Base-by-base conservation (phyloP, 1,139 yeast genomes). In the Taiozyma onychis region DNA sequence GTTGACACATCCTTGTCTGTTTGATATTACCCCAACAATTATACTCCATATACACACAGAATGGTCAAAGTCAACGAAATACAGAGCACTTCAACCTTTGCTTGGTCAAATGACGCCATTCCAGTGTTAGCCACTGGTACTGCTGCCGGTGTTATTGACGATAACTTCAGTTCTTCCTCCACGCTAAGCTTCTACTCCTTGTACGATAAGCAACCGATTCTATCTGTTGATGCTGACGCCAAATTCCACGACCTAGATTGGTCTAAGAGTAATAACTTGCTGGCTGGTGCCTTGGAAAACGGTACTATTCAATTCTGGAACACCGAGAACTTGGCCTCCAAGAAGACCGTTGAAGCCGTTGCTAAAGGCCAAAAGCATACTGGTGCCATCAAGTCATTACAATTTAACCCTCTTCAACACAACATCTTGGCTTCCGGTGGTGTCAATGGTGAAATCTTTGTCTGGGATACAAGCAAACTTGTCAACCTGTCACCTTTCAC, bases 111-210 rank as follows among this genome's bases (percentile, higher is more conserved):
- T 62, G 88, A 84, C 60, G 71, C 78, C 48, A 73, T 84, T 53
- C 96, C 97, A 27, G 69, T 81, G 52, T 69, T 91, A 60, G 97
- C 89, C 28, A 81, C 97, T 1, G 99, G 97, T 43, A 86, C 97
- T 0, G 88, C 88, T 22, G 93, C 98, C 0, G 98, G 98, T 16
- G 95, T 97, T 16, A 86, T 93, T 59, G 97, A 89, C 64, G 88
- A 87, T 47, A 82, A 86, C 64, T 90, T 91, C 69, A 83, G 91
- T 46, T 82, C 95, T 39, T 77, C 83, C 39, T 84, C 97, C 4
- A 71, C 78, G 30, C 72, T 93, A 54, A 95, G 89, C 61, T 74
- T 93, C 54, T 87, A 95, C 88, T 83, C 87, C 8, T 78, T 89
- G 54, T 70, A 65, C 58, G 73, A 50, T 44, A 68, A 65, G 54